Evolutionary conservation across 805 yeast genomes (phyloP).

Genomic region (Wickerhamomyces xylosicus): DNA sequence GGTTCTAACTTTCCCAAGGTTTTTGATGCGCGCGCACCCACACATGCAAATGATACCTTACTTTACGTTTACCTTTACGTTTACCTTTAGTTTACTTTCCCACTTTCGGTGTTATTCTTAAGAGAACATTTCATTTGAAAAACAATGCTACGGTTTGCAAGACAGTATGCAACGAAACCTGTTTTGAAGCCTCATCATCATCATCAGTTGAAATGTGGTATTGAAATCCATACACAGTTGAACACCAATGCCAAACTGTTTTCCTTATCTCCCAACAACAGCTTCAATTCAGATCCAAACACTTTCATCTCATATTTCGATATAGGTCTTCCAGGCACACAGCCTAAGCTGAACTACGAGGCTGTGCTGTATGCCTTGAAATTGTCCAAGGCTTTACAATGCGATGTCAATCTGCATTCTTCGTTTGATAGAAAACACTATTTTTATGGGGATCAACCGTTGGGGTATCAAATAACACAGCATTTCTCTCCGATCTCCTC

Average conservation of each 20-base stretch:
- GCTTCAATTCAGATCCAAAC: constrained; percentile 51
- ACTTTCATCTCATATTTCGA: constrained; percentile 68
- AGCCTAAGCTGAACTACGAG: constrained; percentile 70
- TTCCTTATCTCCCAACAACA: constrained; percentile 43
- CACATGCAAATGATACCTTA: too few relatives aligned
- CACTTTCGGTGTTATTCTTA: too few relatives aligned
- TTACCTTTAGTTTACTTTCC: too few relatives aligned
- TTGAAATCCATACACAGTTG: constrained; percentile 90
- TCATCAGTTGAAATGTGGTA: constrained; percentile 59
- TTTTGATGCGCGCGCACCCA: too few relatives aligned
- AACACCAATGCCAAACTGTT: constrained; percentile 68
- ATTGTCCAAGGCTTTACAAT: constrained; percentile 61
- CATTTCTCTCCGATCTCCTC: constrained; percentile 70
- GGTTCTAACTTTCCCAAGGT: too few relatives aligned
- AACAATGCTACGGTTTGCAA: neutral
- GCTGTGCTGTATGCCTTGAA: constrained; percentile 61
- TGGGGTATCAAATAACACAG: constrained; percentile 94
- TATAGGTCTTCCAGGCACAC: constrained; percentile 85
- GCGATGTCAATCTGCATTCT: constrained; percentile 43
- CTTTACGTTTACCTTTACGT: too few relatives aligned
- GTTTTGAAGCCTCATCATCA: neutral
- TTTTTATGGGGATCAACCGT: constrained; percentile 92
- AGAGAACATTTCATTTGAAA: too few relatives aligned
- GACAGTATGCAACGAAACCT: neutral
- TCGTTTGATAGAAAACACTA: constrained; percentile 91